phyloP scores from a whole-genome alignment of 331 rosid species.

The Pyracantha coccinea region DNA sequence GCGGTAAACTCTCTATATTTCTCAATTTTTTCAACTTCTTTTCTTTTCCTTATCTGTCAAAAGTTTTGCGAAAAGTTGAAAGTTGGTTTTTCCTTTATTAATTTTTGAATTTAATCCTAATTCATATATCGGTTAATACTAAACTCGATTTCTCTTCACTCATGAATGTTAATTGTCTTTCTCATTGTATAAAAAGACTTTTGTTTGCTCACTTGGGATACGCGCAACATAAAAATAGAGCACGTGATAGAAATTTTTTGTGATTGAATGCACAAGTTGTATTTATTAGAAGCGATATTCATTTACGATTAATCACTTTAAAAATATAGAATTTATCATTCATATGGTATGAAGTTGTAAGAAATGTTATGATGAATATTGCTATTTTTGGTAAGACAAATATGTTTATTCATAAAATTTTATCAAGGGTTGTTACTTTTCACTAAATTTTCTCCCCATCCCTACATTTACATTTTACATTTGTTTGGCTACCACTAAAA shows the following conservation, averaged over 20 bases:
- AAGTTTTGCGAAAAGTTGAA: not conserved
- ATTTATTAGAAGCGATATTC: not conserved
- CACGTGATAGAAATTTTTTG: fast-evolving
- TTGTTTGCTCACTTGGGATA: fast-evolving
- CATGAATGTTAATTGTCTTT: fast-evolving
- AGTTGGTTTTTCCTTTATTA: too few species aligned
- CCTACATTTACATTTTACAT: not conserved
- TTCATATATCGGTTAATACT: too few species aligned
- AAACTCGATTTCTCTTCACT: fast-evolving
- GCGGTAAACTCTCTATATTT: slow-evolving; percentile 25
- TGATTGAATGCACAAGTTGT: not conserved
- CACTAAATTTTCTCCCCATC: not conserved
- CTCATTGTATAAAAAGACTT: too few species aligned
- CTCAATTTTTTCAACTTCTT: not conserved
- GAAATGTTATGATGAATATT: not conserved
- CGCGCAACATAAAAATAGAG: fast-evolving
- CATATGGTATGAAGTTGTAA: not conserved
- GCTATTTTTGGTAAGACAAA: not conserved
- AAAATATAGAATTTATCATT: not conserved
- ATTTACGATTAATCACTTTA: not conserved
- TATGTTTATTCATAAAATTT: not conserved
- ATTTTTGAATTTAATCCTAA: too few species aligned
- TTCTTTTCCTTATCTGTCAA: not conserved
- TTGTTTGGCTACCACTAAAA: not conserved
- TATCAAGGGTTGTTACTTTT: not conserved